Evolutionary conservation across 176 grass and related monocot species (phyloP).

Genomic region (Phyllostachys edulis): DNA sequence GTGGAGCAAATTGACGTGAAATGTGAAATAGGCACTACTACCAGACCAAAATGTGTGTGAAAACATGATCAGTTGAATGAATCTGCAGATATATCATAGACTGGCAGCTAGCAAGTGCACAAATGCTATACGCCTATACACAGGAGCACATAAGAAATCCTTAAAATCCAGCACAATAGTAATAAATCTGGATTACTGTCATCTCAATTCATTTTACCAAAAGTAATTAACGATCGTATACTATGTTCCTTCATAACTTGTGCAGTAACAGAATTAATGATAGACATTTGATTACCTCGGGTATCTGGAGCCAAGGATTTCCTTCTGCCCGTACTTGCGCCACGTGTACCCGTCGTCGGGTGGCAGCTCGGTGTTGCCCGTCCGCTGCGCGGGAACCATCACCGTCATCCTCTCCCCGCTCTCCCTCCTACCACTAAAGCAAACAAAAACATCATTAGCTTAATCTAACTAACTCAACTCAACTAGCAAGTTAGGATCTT

Average conservation of each 20-base stretch:
- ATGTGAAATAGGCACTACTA: background rate
- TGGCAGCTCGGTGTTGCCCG: slow-evolving; percentile 66
- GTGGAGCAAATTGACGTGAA: background rate
- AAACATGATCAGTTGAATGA: background rate
- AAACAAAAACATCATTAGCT: background rate
- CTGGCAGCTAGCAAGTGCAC: background rate
- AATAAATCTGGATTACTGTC: background rate
- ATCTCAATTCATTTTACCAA: background rate
- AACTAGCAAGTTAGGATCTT: too few relatives aligned
- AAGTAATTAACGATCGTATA: background rate
- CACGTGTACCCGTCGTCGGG: slow-evolving; percentile 92
- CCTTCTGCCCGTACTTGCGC: slow-evolving; percentile 94
- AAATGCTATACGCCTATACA: too few relatives aligned
- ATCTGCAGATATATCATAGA: background rate
- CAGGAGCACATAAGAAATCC: too few relatives aligned
- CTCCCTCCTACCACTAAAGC: slow-evolving; percentile 43
- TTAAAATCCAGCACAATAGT: background rate
- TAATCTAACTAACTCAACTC: background rate
- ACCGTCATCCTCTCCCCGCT: slow-evolving; percentile 25
- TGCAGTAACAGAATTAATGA: background rate
- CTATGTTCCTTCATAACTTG: background rate
- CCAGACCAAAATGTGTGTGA: background rate
- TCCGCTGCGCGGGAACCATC: slow-evolving; percentile 43
- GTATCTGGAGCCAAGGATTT: slow-evolving; percentile 62
- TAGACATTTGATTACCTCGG: slow-evolving; percentile 52